Percentiles rank a stretch among this genome's conserved stretches.
Conservation (phyloP, 1,139 yeast genomes). For the Suzukiozyma palmioleophila region DNA sequence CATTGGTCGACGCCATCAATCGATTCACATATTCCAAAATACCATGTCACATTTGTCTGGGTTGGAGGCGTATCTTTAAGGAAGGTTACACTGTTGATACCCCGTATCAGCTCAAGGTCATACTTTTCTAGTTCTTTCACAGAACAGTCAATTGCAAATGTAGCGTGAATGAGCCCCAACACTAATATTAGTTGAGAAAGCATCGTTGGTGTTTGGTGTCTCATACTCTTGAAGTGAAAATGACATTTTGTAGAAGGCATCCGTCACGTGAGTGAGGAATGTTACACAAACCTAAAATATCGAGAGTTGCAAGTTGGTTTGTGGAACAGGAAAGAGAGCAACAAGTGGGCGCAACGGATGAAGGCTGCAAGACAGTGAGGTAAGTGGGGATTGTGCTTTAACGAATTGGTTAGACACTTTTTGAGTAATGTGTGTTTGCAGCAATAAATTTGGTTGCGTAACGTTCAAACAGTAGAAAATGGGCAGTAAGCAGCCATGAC, state of each 20-base stretch:
- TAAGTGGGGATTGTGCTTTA: too few relatives aligned
- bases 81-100: conserved; percentile 37
- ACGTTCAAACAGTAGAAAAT: too few relatives aligned
- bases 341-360: too few relatives aligned
- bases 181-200: neutral
- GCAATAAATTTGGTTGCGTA: too few relatives aligned
- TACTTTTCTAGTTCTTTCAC: conserved; percentile 35
- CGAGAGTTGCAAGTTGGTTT: too few relatives aligned
- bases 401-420: too few relatives aligned
- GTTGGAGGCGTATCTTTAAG: conserved; percentile 75
- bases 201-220: neutral
- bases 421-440: too few relatives aligned
- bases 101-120: conserved; percentile 45
- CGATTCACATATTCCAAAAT: conserved; percentile 63
- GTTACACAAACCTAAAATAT: neutral
- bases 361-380: too few relatives aligned
- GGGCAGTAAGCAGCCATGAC: too few relatives aligned
- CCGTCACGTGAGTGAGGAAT: neutral
- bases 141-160: conserved; percentile 41
- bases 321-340: too few relatives aligned
- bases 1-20: conserved; percentile 43
- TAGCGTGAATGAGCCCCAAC: conserved; percentile 5
- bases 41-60: conserved; percentile 58
- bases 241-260: neutral
- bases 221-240: neutral